A percentile compares a stretch with the other conserved stretches of the same genome.
phyloP scores from a whole-genome alignment of 176 grass and related monocot species.

The Avena atlantica region DNA sequence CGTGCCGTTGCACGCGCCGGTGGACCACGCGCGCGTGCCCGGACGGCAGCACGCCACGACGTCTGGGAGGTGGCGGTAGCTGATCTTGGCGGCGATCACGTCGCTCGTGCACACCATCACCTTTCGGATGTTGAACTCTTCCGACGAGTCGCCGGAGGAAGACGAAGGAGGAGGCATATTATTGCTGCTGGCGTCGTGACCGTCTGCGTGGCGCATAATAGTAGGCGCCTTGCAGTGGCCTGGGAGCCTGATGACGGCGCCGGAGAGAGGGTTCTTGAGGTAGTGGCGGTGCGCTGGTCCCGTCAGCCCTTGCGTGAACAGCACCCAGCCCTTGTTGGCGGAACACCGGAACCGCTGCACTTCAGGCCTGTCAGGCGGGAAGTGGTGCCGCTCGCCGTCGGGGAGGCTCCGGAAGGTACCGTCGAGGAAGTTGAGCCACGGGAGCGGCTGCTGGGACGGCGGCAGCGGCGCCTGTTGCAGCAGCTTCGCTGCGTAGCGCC shows the following conservation, averaged over 20 bases:
- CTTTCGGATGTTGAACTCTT: not conserved
- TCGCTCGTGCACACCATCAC: not conserved
- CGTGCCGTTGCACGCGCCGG: not conserved
- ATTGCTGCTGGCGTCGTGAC: not conserved
- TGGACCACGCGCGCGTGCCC: not conserved
- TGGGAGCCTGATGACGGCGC: not conserved
- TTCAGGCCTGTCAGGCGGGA: not conserved
- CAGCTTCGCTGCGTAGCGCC: not conserved
- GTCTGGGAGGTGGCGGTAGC: not conserved
- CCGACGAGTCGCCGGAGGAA: not conserved
- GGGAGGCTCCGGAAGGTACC: not conserved
- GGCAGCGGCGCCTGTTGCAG: not conserved
- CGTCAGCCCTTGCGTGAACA: not conserved
- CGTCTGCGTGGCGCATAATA: not conserved
- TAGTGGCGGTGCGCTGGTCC: not conserved
- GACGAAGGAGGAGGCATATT: not conserved
- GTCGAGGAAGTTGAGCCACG: not conserved
- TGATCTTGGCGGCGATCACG: not conserved
- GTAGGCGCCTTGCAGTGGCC: not conserved
- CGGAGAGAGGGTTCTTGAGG: conserved; percentile 1
- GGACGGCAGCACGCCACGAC: not conserved
- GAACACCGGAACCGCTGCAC: not conserved
- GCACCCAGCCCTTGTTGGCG: not conserved
- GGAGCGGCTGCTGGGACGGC: conserved; percentile 4
- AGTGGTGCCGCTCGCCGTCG: not conserved